Evolutionary conservation across 129 eudicot genomes (phyloP), one percentile per base, ranked within the genome.

Genomic region (Rutidosis leptorrhynchoides): DNA sequence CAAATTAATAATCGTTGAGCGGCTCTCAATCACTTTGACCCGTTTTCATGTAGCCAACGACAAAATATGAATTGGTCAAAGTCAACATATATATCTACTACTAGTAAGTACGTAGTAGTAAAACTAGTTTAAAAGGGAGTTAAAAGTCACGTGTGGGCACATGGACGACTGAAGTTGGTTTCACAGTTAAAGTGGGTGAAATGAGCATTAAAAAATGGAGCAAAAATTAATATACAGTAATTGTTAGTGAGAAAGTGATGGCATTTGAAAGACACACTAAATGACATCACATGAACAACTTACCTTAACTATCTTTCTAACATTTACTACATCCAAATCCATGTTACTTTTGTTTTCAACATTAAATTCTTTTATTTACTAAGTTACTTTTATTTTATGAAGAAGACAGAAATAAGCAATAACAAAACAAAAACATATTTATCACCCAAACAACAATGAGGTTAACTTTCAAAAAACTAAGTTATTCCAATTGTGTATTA

Each of bases 121-220:
- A n/a, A n/a, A n/a, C n/a, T n/a, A 16, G 20, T 15, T 5, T 48
- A 65, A 46, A 3, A 9, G 43, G 14, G 65, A 40, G 65, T 57
- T 58, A 58, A 40, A 57, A 57, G 66, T 46, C 65, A 42, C 66
- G 74, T 69, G 74, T 57, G 15, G 19, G 65, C 74, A 69, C 74
- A 69, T 69, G 74, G 37, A 1, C 20, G 65, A 26, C 43, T 40
- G 74, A 69, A 69, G 65, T 17, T 69, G 56, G 57, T 58, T 57
- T 68, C 25, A 35, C 54, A 68, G 56, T 42, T 42, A 4, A 68
- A 69, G 65, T 69, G 45, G 46, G 74, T 40, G n/a, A 40, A 12
- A 40, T 40, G 46, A 40, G 46, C 46, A 40, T 40, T 40, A 11
- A 40, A 37, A 11, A 40, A 11, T 12, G 46, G 5, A 40, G 46